Conservation (phyloP, 2,329 filamentous ascomycete species). For the Scedosporium boydii region DNA sequence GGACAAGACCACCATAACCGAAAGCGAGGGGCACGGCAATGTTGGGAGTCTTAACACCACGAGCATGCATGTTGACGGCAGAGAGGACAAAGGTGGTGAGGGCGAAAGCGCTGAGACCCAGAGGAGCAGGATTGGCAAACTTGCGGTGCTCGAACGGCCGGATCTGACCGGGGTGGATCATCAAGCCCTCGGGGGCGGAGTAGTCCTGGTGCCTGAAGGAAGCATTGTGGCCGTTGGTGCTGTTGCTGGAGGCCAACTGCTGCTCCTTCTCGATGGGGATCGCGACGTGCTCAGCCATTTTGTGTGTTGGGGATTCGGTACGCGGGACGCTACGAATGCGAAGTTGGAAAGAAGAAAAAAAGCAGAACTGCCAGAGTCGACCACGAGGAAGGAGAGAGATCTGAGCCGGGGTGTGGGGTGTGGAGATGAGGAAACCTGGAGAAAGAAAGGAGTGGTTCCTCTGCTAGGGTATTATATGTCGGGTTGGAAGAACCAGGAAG, state of each 20-base stretch:
- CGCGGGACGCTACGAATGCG: not conserved
- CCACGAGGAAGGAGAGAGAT: not conserved
- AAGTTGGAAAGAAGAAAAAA: not conserved
- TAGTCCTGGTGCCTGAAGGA: slow-evolving; percentile 4
- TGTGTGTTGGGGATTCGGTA: not conserved
- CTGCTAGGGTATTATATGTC: not conserved
- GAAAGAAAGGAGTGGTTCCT: not conserved
- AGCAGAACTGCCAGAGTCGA: slow-evolving; percentile 7
- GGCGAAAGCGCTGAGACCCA: slow-evolving; percentile 70
- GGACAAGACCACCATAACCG: slow-evolving; percentile 69
- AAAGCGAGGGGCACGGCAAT: slow-evolving; percentile 62
- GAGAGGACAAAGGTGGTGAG: slow-evolving; percentile 76
- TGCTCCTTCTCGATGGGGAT: slow-evolving; percentile 4
- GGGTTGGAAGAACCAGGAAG: not conserved
- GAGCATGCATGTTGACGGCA: slow-evolving; percentile 59
- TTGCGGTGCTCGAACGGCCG: slow-evolving; percentile 56
- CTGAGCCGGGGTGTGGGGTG: not conserved
- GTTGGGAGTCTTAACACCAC: slow-evolving; percentile 50
- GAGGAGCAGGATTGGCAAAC: slow-evolving; percentile 70
- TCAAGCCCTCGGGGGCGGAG: slow-evolving; percentile 8
- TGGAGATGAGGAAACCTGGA: not conserved
- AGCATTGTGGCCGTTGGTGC: not conserved
- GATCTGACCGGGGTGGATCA: slow-evolving; percentile 58
- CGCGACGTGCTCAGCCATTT: slow-evolving; percentile 1
- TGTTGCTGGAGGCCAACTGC: not conserved